A percentile compares a stretch with the other conserved stretches of the same genome.
Conservation (phyloP, 176 grass and related monocot genomes). For the Alloteropsis semialata region DNA sequence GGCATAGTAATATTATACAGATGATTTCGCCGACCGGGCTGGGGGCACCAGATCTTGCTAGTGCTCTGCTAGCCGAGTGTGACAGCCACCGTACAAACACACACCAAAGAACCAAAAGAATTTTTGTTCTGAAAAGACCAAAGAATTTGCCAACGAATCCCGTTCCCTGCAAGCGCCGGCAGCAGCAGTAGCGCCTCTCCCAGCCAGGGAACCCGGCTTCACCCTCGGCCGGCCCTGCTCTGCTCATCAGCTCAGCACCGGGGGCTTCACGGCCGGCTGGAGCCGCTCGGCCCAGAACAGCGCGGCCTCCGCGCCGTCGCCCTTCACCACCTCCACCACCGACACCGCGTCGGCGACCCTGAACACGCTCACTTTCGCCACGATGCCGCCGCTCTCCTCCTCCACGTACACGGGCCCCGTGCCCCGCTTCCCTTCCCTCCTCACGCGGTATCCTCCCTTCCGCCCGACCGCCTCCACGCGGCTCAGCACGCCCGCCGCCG, state of each 20-base stretch:
- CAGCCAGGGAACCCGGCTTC: neutral
- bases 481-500: conserved; percentile 16
- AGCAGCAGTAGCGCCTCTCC: too few species aligned
- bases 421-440: conserved; percentile 33
- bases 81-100: neutral
- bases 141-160: neutral
- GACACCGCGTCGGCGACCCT: conserved; percentile 41
- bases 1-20: neutral
- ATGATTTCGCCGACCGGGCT: neutral
- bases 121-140: neutral
- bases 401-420: conserved; percentile 32
- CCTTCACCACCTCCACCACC: conserved; percentile 60
- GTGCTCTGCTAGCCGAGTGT: neutral
- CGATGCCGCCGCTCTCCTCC: conserved; percentile 44
- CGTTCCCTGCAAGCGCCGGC: neutral
- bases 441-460: conserved; percentile 27
- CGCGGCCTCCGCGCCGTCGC: conserved; percentile 27
- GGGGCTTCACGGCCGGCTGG: conserved; percentile 42
- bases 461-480: conserved; percentile 31
- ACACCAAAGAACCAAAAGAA: neutral
- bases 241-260: neutral
- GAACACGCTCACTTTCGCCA: conserved; percentile 46
- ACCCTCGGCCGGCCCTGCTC: neutral
- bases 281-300: conserved; percentile 63
- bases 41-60: neutral